phyloP scores from a whole-genome alignment of 345 rosid genomes.

The Eucalyptus decipiens region DNA sequence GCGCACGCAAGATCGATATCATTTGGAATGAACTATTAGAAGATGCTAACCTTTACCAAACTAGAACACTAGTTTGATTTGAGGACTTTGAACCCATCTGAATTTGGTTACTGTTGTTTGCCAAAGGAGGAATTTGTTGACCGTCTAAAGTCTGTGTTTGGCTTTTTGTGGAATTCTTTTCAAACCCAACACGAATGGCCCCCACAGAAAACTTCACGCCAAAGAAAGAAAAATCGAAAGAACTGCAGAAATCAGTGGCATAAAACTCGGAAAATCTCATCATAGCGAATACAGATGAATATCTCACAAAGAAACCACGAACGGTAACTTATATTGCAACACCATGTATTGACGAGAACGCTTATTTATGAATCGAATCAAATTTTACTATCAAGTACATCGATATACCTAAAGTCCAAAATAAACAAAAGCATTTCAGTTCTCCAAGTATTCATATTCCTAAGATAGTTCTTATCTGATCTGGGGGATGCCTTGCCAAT shows the following conservation, averaged over 20 bases:
- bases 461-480: conserved; percentile 85
- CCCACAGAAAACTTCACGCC: background rate
- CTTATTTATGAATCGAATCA: background rate
- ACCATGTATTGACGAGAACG: background rate
- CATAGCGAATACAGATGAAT: background rate
- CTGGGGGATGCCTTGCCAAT: conserved; percentile 91
- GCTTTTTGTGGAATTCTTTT: background rate
- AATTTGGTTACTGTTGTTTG: background rate
- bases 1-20: background rate
- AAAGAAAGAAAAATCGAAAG: background rate
- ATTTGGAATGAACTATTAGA: background rate
- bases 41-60: background rate
- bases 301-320: background rate
- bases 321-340: background rate
- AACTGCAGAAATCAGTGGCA: background rate
- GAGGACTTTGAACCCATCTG: background rate
- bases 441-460: conserved; percentile 41
- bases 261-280: background rate
- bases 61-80: background rate
- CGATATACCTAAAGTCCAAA: background rate
- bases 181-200: background rate
- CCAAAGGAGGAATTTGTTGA: background rate
- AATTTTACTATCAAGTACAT: background rate
- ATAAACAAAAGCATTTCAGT: background rate
- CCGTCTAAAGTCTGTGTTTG: background rate